Evolutionary conservation across 2,329 filamentous ascomycete genomes (phyloP).

Genomic region (Sclerotinia nivalis): DNA sequence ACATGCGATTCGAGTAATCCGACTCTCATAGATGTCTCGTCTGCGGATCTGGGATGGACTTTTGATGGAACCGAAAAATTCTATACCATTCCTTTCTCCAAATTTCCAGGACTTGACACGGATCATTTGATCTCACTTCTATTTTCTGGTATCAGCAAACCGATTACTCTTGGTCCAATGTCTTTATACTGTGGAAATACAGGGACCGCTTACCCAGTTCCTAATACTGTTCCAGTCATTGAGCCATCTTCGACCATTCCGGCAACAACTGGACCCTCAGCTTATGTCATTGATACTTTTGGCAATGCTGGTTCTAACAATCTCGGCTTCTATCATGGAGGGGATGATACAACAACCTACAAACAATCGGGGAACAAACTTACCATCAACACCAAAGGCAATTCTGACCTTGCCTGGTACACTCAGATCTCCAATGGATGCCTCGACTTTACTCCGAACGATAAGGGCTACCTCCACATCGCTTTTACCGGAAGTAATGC

Average conservation of each 20-base stretch:
- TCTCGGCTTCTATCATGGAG: slow-evolving; percentile 65
- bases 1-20: slow-evolving; percentile 44
- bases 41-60: slow-evolving; percentile 56
- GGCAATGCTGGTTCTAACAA: slow-evolving; percentile 54
- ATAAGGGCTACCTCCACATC: slow-evolving; percentile 63
- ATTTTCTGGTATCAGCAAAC: slow-evolving; percentile 49
- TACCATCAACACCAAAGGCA: slow-evolving; percentile 54
- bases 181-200: slow-evolving; percentile 58
- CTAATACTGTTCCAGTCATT: slow-evolving; percentile 45
- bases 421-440: slow-evolving; percentile 58
- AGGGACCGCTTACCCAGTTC: slow-evolving; percentile 51
- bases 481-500: slow-evolving; percentile 61
- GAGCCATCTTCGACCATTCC: slow-evolving; percentile 51
- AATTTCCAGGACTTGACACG: slow-evolving; percentile 52
- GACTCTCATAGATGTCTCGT: slow-evolving; percentile 37
- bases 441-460: slow-evolving; percentile 55
- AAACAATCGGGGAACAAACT: slow-evolving; percentile 54
- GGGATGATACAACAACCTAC: slow-evolving; percentile 58
- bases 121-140: slow-evolving; percentile 55
- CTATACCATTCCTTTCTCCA: slow-evolving; percentile 59
- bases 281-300: slow-evolving; percentile 63
- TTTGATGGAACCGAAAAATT: slow-evolving; percentile 61
- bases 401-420: slow-evolving; percentile 63
- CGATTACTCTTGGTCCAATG: slow-evolving; percentile 57
- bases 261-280: slow-evolving; percentile 51